Conservation (phyloP, 2,329 filamentous ascomycete species). For the Pseudocercospora pini-densiflorae region DNA sequence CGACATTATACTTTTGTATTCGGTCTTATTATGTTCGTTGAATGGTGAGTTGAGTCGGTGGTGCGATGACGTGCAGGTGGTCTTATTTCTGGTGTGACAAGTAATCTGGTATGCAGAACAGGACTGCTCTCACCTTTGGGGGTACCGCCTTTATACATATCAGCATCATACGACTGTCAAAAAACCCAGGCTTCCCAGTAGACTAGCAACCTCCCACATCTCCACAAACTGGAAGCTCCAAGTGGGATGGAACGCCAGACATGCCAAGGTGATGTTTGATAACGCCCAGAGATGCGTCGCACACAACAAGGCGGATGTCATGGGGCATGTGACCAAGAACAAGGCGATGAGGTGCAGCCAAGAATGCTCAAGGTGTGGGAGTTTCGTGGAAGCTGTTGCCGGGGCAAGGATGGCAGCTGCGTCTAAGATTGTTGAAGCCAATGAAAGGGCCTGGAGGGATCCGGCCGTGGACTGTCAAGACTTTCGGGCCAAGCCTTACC, state of each 20-base stretch:
- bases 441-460: not conserved
- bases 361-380: not conserved
- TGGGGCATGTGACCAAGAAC: not conserved
- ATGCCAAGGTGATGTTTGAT: slow-evolving; percentile 23
- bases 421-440: not conserved
- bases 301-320: not conserved
- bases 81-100: not conserved
- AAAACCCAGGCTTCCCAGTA: not conserved
- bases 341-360: slow-evolving; percentile 10
- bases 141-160: slow-evolving; percentile 14
- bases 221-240: not conserved
- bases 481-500: slow-evolving; percentile 7
- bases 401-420: slow-evolving; percentile 5
- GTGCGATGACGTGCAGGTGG: not conserved
- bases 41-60: slow-evolving; percentile 4
- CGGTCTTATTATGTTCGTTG: not conserved
- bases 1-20: slow-evolving; percentile 24
- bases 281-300: slow-evolving; percentile 16
- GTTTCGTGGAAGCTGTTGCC: slow-evolving; percentile 2
- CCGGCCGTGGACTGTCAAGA: not conserved
- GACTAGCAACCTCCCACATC: slow-evolving; percentile 4
- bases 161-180: not conserved
- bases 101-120: not conserved
- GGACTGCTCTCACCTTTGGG: not conserved
- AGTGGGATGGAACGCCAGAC: slow-evolving; percentile 16